A percentile compares a stretch with the other conserved stretches of the same genome.
phyloP scores from a whole-genome alignment of 345 rosid species.

The Pugionium cornutum region DNA sequence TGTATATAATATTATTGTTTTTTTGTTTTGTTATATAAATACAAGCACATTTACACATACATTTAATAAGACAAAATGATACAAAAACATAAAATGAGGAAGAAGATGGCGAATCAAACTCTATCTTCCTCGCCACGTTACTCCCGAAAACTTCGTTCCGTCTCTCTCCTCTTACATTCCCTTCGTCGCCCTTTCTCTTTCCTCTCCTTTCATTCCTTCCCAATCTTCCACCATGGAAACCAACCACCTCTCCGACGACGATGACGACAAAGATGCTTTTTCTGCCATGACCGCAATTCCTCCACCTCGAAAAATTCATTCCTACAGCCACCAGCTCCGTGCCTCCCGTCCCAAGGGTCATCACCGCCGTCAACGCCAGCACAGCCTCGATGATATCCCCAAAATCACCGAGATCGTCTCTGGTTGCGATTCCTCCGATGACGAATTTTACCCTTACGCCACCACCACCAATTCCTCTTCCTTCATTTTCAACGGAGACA shows the following conservation, averaged over 20 bases:
- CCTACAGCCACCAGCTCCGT: conserved; percentile 77
- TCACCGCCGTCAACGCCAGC: conserved; percentile 48
- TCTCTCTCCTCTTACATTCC: conserved; percentile 42
- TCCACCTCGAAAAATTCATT: conserved; percentile 53
- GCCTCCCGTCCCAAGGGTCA: conserved; percentile 43
- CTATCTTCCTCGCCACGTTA: conserved; percentile 42
- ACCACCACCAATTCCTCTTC: conserved; percentile 29
- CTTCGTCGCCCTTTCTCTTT: conserved; percentile 31
- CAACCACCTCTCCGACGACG: conserved; percentile 32
- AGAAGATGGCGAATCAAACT: conserved; percentile 27
- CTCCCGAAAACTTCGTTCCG: conserved; percentile 44
- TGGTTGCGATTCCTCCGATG: conserved; percentile 43
- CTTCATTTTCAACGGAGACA: conserved; percentile 26
- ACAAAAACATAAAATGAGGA: background rate
- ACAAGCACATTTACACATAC: too few species aligned
- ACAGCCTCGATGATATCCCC: conserved; percentile 58
- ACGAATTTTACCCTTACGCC: conserved; percentile 49
- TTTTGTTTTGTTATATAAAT: too few species aligned
- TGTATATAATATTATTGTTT: too few species aligned
- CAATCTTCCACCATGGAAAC: conserved; percentile 38
- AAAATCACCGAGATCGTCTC: conserved; percentile 36
- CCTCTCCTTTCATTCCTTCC: conserved; percentile 20
- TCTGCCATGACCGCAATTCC: conserved; percentile 50
- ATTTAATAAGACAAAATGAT: too few species aligned
- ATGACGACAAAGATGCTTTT: conserved; percentile 54